Evolutionary conservation across 805 yeast species (phyloP), one percentile per base, ranked within the genome.

Genomic region (Nakazawaea siamensis): DNA sequence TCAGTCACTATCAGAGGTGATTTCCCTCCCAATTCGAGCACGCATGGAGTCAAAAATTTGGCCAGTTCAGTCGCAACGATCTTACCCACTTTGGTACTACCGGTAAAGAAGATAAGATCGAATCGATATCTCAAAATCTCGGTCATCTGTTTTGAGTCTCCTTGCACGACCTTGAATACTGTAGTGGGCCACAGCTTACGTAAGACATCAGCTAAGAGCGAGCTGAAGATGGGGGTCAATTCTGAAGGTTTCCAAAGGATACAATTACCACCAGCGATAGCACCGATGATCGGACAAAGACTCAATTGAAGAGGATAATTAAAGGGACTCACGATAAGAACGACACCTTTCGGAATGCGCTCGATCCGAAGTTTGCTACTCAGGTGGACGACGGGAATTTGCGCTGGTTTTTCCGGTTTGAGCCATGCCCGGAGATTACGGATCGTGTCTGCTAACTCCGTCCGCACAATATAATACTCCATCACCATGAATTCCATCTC

Each of bases 11-110:
- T 69, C 2, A 73, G 82, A 0, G 97, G 97, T 6, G 90, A 80
- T 55, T 90, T 90, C 4, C 97, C 97, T 35, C 97, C 97, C 29
- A 88, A 64, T 58, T 88, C 97, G 42, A 88, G 66, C 7, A 82
- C 58, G 9, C 70, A 70, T 1, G 97, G 97, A 1, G 94, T 85
- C 45, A 88, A 64, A 15, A 73, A 70, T 57, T 83, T 76, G n/a
- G 90, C 92, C 1, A 97, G 96, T 29, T 82, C 81, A 40, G 65
- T 60, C 18, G 90, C 80, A 23, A 90, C 74, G 34, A 84, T 73
- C 24, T 69, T 73, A 15, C 95, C 97, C 18, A 87, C 94, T 16
- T 52, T 52, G 16, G 72, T 68, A 26, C 82, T 77, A 13, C 97
- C 97, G 4, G 97, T 90, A 56, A 80, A 83, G 56, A 87, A 65